Evolutionary conservation across 305 asterid genomes (phyloP).

Genomic region (Fraxinus ornus): DNA sequence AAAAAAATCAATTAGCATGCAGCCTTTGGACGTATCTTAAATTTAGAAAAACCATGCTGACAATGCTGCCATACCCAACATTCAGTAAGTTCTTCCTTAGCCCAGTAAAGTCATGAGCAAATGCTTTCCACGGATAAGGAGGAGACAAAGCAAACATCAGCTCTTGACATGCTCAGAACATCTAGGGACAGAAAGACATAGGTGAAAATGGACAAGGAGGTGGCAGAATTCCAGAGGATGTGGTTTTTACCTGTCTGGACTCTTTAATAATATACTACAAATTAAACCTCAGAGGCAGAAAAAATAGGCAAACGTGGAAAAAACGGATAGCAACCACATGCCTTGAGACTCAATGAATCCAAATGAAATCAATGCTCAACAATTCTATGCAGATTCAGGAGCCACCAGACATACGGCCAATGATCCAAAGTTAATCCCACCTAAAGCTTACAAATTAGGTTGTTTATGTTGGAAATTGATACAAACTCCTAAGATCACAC

Average conservation of each 20-base stretch:
- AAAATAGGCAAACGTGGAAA: neutral
- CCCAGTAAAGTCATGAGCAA: neutral
- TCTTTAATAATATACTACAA: neutral
- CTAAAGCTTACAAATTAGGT: neutral
- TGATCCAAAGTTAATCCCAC: neutral
- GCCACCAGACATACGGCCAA: neutral
- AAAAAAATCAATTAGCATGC: neutral
- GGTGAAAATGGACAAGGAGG: neutral
- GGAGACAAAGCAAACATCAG: neutral
- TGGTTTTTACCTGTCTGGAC: neutral
- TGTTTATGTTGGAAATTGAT: neutral
- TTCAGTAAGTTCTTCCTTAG: neutral
- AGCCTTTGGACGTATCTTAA: neutral
- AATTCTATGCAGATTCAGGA: neutral
- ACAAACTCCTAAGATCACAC: neutral
- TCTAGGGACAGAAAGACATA: neutral
- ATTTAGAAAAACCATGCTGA: neutral
- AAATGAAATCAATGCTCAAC: neutral
- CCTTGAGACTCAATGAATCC: neutral
- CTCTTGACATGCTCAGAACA: neutral
- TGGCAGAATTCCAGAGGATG: neutral
- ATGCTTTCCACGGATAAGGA: neutral
- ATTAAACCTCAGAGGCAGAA: neutral
- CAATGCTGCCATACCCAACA: neutral
- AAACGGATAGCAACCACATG: neutral